phyloP scores from a whole-genome alignment of 108 stramenopile genomes.

The Nitzschia palea region DNA sequence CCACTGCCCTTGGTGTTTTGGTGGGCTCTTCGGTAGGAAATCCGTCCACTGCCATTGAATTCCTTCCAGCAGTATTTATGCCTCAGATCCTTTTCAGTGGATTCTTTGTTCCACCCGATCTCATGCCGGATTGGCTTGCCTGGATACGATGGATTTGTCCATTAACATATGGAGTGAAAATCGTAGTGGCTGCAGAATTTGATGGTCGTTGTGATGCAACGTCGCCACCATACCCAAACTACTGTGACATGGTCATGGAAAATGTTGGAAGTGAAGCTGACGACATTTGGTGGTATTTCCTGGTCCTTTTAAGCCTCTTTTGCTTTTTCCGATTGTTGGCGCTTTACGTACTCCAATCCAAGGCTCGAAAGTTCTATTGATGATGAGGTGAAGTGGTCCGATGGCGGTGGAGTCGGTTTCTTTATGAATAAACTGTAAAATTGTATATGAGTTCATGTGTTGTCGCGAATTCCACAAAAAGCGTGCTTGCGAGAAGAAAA shows the following conservation, averaged over 20 bases:
- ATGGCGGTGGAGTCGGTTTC: too few relatives aligned
- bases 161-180: conserved; percentile 51
- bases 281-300: conserved; percentile 43
- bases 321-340: conserved; percentile 58
- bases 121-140: conserved; percentile 44
- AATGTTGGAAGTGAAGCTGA: conserved; percentile 35
- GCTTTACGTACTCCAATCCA: conserved; percentile 51
- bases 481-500: too few relatives aligned
- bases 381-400: too few relatives aligned
- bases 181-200: conserved; percentile 61
- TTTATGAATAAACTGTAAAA: too few relatives aligned
- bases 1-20: conserved; percentile 53
- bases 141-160: conserved; percentile 83
- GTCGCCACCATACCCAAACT: conserved; percentile 1
- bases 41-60: conserved; percentile 56
- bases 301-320: conserved; percentile 54
- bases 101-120: conserved; percentile 49
- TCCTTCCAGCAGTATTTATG: conserved; percentile 65
- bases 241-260: conserved; percentile 53
- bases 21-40: conserved; percentile 55
- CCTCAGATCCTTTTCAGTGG: conserved; percentile 80
- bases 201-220: conserved; percentile 36
- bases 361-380: conserved; percentile 72
- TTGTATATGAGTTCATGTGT: too few relatives aligned
- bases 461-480: too few relatives aligned